These are phyloP conservation scores for Basipetospora sp. DNA, from an alignment of 2,329 filamentous ascomycete genomes.

Conservation along the genomic window DNA sequence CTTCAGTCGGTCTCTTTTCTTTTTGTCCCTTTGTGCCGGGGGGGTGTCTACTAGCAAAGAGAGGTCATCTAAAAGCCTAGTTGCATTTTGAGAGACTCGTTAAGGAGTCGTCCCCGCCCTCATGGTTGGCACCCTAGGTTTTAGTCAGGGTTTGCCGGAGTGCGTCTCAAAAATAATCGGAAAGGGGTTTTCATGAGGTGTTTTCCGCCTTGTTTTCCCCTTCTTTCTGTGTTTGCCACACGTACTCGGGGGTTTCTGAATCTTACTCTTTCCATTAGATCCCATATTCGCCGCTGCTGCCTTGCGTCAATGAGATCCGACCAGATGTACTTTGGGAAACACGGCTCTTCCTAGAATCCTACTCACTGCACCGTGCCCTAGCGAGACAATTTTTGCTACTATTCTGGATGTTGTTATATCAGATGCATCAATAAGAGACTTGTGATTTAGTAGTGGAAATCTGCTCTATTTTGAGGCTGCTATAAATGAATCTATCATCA, in stretches of 20 bases:
- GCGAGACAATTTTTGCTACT: too few species aligned
- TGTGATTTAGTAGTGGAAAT: too few species aligned
- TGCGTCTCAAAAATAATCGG: constrained; percentile 7
- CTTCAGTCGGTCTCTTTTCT: constrained; percentile 1
- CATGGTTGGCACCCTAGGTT: background rate
- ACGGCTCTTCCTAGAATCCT: too few species aligned
- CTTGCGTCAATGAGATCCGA: too few species aligned
- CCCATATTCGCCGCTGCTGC: too few species aligned
- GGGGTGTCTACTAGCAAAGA: constrained; percentile 3
- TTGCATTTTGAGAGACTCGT: constrained; percentile 4
- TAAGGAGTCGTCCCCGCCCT: background rate
- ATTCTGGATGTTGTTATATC: too few species aligned
- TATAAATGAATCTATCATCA: too few species aligned
- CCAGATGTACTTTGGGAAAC: too few species aligned
- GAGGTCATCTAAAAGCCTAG: constrained; percentile 4
- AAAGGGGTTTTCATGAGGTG: constrained; percentile 4
- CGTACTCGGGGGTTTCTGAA: constrained; percentile 3
- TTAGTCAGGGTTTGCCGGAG: background rate
- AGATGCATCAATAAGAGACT: too few species aligned
- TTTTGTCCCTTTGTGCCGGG: background rate
- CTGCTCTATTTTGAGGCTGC: too few species aligned
- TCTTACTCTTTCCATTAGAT: constrained; percentile 1
- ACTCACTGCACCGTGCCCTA: too few species aligned
- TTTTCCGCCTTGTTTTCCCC: background rate
- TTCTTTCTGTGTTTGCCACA: constrained; percentile 1